Base-by-base conservation (phyloP, 352 stramenopile genomes). In the Pythium angustatum region DNA sequence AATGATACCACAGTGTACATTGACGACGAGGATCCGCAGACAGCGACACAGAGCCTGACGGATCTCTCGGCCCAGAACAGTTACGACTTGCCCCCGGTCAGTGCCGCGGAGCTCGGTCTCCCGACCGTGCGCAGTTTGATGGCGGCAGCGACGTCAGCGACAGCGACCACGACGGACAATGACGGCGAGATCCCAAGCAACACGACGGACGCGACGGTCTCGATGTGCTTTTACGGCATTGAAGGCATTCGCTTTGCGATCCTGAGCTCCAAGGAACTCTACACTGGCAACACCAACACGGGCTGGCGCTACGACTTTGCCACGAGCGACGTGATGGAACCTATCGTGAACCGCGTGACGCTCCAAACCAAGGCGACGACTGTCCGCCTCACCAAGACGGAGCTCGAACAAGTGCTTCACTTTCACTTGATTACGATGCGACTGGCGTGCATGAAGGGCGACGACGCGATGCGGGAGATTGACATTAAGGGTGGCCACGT, bases 261-360 rank as follows among this genome's bases (percentile, higher is more conserved):
- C 55, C 62, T 96, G 24, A 69, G 79, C 27, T 90, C 83, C 0
- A 83, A 93, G 26, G 78, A 86, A 40, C 58, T 96, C 31, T 94
- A 93, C 66, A 93, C 82, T 22, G 86, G 86, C 7, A 90, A 87
- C 53, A 91, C 85, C 2, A 90, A 93, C 58, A 87, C 77, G 0
- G 76, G 81, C 14, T 94, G 87, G 87, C 72, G 85, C 3, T 94
- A 93, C 58, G 75, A 96, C 41, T 93, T 96, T 54, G 83, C 85
- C 12, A 92, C 80, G 21, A 88, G 80, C 55, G 75, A 83, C 22
- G 80, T 93, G 11, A 90, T 96, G 80, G 72, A 78, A 36, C 77
- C 83, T 0, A 60, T 74, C 1, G 73, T 96, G 26, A 72, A 76
- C n/a, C 67, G 70, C 9, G 82, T 92, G 27, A 88, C 80, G 27